Evolutionary conservation across 371 early-diverging fungal species (phyloP), one percentile per base, ranked within the genome.

Genomic region (Entomophthora muscae): DNA sequence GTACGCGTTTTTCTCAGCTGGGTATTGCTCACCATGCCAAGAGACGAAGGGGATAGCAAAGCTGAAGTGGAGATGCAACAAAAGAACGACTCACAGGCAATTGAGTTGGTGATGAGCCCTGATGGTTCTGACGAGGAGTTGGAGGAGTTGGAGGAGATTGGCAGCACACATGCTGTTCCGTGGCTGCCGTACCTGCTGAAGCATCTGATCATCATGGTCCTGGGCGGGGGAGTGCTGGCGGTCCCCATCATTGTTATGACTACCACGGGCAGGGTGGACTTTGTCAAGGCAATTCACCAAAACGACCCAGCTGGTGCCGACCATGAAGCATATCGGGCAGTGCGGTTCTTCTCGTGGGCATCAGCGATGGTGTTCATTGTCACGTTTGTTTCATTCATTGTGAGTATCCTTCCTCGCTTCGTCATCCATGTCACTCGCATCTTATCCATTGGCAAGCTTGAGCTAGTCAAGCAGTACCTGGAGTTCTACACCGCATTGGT

Each of bases 391-490:
- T 57, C 57, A 7, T 28, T 57, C 7, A 2, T 57, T n/a, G 57
- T 57, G 7, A 27, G 28, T 28, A 3, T 57, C 13, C 12, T 57
- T 5, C 57, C 57, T 27, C 24, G 24, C 3, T 3, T 27, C 31
- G 57, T 29, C 3, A 10, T 57, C 1, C 31, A 27, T 57, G 3
- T 23, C 2, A 29, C n/a, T 27, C 10, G 57, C 2, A n/a, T 57
- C 31, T 12, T 57, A 3, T 10, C 10, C 28, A 21, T 31, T 57
- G 57, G 57, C 2, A 57, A 57, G 28, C 26, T 24, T 12, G 57
- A 57, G 24, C 57, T 57, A 7, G 57, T 29, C 3, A 57, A 57
- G n/a, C 57, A 57, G n/a, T 57, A 57, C 31, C 28, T 57, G 31
- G 57, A 57, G 29, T 57, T 57, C 28, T 57, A 57, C 24, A n/a